Base-by-base conservation (phyloP, 305 asterid genomes). In the Fraxinus baroniana region DNA sequence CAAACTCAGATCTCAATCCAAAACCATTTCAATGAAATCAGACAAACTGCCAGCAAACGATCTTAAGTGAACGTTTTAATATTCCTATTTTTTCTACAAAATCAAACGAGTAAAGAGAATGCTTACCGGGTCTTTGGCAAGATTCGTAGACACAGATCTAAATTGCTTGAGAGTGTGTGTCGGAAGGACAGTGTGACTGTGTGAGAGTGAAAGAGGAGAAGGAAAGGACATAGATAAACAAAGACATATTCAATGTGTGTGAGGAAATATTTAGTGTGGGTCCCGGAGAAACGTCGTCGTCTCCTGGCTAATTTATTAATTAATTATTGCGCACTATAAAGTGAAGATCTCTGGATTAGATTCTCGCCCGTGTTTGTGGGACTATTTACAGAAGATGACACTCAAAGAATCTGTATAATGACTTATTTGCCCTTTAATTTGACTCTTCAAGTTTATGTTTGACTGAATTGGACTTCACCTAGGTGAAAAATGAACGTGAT, bases 61-160 rank as follows among this genome's bases (percentile, higher is more conserved):
- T 3, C 52, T 41, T 10, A 26, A 26, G n/a, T n/a, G n/a, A n/a
- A n/a, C n/a, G n/a, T n/a, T n/a, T n/a, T n/a, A n/a, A n/a, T n/a
- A n/a, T n/a, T n/a, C n/a, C n/a, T n/a, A n/a, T n/a, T n/a, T n/a
- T n/a, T n/a, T n/a, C n/a, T 0, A 39, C 9, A 9, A 8, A 5
- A 49, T 49, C 22, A 49, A 49, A 12, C 62, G 7, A 49, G 62
- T 35, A 17, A 6, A 39, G 62, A 86, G 80, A 39, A 88, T 32
- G 57, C 82, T 79, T 32, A 85, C 85, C 79, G 74, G 86, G n/a
- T n/a, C n/a, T n/a, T 83, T 4, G 83, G 74, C 18, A 3, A 79
- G 79, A 64, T 76, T 70, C 10, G 80, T 24, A 22, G 74, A 36
- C 46, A 64, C 88, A 85, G 91, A 88, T 88, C 91, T 83, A 83